A percentile compares a stretch with the other conserved stretches of the same genome.
These are phyloP conservation scores for Pholiota molesta DNA, from an alignment of 768 basidiomycete genomes.

Conservation along the genomic window DNA sequence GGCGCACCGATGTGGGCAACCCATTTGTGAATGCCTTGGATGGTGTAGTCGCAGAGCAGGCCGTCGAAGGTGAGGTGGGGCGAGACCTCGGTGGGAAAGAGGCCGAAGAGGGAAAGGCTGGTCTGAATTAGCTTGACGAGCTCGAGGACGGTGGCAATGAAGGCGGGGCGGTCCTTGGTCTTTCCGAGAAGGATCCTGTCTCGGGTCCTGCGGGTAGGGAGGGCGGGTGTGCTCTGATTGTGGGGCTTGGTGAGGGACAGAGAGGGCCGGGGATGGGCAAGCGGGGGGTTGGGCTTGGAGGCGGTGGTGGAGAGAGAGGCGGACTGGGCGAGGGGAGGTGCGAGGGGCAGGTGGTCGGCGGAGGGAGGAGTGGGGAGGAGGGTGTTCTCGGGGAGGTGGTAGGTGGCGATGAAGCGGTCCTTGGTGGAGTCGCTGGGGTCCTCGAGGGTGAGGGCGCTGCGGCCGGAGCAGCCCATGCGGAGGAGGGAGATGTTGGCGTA, in stretches of 20 bases:
- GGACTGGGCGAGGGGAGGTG: not conserved
- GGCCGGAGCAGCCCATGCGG: slow-evolving; percentile 84
- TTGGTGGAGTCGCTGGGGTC: slow-evolving; percentile 83
- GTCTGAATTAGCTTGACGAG: slow-evolving; percentile 77
- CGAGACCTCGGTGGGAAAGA: slow-evolving; percentile 39
- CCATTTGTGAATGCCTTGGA: slow-evolving; percentile 74
- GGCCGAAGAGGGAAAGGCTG: slow-evolving; percentile 70
- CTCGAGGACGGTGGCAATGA: slow-evolving; percentile 71
- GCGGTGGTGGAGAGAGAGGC: too few relatives aligned
- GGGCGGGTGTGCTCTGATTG: slow-evolving; percentile 20
- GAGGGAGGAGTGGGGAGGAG: slow-evolving; percentile 26
- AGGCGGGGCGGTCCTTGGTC: slow-evolving; percentile 43
- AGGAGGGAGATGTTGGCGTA: slow-evolving; percentile 83
- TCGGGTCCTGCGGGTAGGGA: slow-evolving; percentile 18
- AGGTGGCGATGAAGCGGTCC: slow-evolving; percentile 76
- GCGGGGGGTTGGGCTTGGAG: slow-evolving; percentile 16
- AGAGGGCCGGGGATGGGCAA: slow-evolving; percentile 5
- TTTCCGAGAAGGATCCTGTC: slow-evolving; percentile 20
- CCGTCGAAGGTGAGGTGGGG: slow-evolving; percentile 51
- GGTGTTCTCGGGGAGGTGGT: slow-evolving; percentile 54
- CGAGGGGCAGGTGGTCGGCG: slow-evolving; percentile 22
- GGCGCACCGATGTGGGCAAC: slow-evolving; percentile 65
- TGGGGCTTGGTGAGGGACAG: not conserved
- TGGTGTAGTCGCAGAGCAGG: slow-evolving; percentile 76
- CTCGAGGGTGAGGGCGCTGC: slow-evolving; percentile 74